These are phyloP conservation scores for Paramyrothecium sp. DNA, from an alignment of 2,329 filamentous ascomycete species.

Conservation along the genomic window DNA sequence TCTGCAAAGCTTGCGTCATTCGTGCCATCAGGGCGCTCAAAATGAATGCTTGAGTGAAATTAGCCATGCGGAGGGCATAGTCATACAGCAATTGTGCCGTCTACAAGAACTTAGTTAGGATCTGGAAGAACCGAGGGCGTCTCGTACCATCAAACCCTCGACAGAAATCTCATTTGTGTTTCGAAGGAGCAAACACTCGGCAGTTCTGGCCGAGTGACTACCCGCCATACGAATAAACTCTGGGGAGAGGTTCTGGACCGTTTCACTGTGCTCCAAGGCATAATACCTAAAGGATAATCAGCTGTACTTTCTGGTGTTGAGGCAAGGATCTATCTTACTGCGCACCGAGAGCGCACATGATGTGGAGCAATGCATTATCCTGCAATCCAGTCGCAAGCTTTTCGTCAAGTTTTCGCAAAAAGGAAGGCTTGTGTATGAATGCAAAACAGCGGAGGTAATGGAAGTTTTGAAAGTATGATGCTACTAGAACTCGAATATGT, in stretches of 20 bases:
- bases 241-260: background rate
- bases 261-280: constrained; percentile 10
- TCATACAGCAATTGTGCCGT: constrained; percentile 14
- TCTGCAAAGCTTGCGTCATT: constrained; percentile 14
- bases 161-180: constrained; percentile 10
- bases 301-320: background rate
- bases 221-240: constrained; percentile 9
- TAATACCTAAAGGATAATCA: constrained; percentile 7
- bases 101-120: constrained; percentile 2
- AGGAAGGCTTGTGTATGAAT: constrained; percentile 21
- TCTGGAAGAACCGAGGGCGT: no score
- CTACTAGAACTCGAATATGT: constrained; percentile 12
- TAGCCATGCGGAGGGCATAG: constrained; percentile 14
- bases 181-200: constrained; percentile 8
- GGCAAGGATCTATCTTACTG: constrained; percentile 7
- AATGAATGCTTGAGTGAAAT: constrained; percentile 16
- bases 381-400: constrained; percentile 8
- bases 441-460: constrained; percentile 23
- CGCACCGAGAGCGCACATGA: constrained; percentile 18
- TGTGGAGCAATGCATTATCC: constrained; percentile 15
- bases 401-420: constrained; percentile 16
- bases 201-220: constrained; percentile 11
- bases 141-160: constrained; percentile 12
- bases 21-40: constrained; percentile 11
- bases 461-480: constrained; percentile 16